Evolutionary conservation across 441 rosid genomes (phyloP), one percentile per base, ranked within the genome.

Genomic region (Aleurites moluccanus): DNA sequence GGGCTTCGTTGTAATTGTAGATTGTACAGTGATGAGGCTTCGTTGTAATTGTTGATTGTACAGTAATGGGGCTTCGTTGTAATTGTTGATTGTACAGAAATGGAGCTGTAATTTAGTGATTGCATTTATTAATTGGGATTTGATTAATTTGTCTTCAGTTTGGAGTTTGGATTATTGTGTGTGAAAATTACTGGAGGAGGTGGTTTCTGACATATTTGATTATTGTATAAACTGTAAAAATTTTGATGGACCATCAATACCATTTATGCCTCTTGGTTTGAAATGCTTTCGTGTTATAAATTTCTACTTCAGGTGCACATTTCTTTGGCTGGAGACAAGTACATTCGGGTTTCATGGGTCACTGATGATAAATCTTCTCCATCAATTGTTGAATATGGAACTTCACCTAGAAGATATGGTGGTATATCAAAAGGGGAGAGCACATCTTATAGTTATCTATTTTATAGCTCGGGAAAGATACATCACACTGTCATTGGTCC

Each of bases 401-500:
- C 84, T 73, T 85, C 80, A 0, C 86, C 97, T 7, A 97, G 96
- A 72, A 83, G 64, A 77, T 89, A 96, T 83, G 79, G 28, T 15
- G 80, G 66, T 53, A 61, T 30, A 15, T 82, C 85, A 66, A 82
- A 80, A 75, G 99, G 99, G 80, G 97, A 88, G 83, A 87, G 94
- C 87, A 90, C 97, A 0, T 86, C 90, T 9, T 96, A 96, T 73
- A 85, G 80, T 76, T 93, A 89, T 73, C 64, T 96, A 15, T 63
- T 96, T 18, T 96, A 96, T 75, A 89, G 63, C 55, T 96, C 98
- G 6, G 99, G 99, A 72, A 86, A 88, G 92, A 93, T 96, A 85
- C 98, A 96, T 64, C 97, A 93, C 64, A 80, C 90, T 0, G 90
- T 88, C 60, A 89, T 93, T 49, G 97, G 99, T 18, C 99, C 98